Evolutionary conservation across 768 basidiomycete species (phyloP).

Genomic region (Lentinula detonsa): DNA sequence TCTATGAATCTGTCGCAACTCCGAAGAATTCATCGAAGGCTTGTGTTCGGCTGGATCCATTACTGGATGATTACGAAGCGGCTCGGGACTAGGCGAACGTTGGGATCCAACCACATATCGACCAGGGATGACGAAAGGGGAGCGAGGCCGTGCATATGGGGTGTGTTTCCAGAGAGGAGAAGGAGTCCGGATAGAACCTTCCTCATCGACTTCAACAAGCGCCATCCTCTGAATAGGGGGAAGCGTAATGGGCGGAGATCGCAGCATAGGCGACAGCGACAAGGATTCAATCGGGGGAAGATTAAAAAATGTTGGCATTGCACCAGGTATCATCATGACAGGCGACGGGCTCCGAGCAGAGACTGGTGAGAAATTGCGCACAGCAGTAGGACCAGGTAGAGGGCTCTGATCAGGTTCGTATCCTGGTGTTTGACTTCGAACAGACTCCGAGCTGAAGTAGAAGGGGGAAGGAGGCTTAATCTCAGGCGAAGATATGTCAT

Average conservation of each 20-base stretch:
- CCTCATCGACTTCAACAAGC: neutral
- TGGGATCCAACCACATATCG: neutral
- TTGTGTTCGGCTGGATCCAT: neutral
- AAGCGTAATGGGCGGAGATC: neutral
- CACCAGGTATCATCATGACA: conserved; percentile 15
- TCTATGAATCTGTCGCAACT: neutral
- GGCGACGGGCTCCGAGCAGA: conserved; percentile 7
- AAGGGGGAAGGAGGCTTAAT: conserved; percentile 15
- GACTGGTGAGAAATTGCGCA: neutral
- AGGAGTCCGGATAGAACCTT: neutral
- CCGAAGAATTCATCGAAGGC: neutral
- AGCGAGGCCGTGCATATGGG: neutral
- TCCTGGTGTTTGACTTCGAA: neutral
- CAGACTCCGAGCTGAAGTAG: conserved; percentile 13
- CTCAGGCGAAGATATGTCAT: neutral
- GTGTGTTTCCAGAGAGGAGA: conserved; percentile 6
- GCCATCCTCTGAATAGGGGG: neutral
- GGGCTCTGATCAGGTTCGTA: neutral
- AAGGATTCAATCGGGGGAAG: conserved; percentile 5
- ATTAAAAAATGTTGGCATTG: conserved; percentile 8
- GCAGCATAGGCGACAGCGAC: conserved; percentile 1
- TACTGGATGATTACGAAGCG: neutral
- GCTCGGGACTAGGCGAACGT: neutral
- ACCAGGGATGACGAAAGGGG: conserved; percentile 1
- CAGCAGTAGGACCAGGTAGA: neutral